Evolutionary conservation across 2,329 filamentous ascomycete species (phyloP), one percentile per base, ranked within the genome.

Genomic region (Penicillium digitatum): DNA sequence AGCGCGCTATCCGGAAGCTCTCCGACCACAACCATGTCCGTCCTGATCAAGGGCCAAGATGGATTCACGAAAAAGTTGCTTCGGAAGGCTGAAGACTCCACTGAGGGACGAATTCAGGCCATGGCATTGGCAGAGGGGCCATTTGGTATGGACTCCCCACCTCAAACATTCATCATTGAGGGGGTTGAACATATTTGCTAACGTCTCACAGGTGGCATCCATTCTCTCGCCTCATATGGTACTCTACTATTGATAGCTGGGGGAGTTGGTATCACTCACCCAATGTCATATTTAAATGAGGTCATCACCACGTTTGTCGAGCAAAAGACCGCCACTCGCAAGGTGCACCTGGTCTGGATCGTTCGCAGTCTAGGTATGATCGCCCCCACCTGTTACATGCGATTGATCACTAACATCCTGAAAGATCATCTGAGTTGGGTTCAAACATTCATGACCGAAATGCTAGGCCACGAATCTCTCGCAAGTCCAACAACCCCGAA

Each of bases 241-340:
- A 71, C 65, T 5, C 60, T 74, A 12, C 55, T 74, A 1, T 48
- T 72, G 14, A 63, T 74, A 32, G 70, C 72, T 5, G 72, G 72
- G 0, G 72, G 72, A 2, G 72, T 74, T 40, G 72, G 72, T 1
- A 72, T 74, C 44, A 74, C 72, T 2, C 69, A 72, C 44, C 65
- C 69, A 7, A 66, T 72, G 56, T 70, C 69, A 1, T 71, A 72
- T 44, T 44, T 72, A 18, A 66, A 68, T 29, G 65, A 70, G 40
- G 65, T 71, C 7, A 55, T 71, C 20, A 55, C 62, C 22, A 64
- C 60, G 2, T 67, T 70, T 18, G 44, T 63, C 7, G 44, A 62
- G 9, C 59, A 61, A 2, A 60, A 61, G 5, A 64, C 56, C 1
- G 69, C 67, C 16, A 68, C 66, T 5, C 65, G 68, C 5, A 64